Base-by-base conservation (phyloP, 257 asterid genomes). In the Pogostemon cablin region DNA sequence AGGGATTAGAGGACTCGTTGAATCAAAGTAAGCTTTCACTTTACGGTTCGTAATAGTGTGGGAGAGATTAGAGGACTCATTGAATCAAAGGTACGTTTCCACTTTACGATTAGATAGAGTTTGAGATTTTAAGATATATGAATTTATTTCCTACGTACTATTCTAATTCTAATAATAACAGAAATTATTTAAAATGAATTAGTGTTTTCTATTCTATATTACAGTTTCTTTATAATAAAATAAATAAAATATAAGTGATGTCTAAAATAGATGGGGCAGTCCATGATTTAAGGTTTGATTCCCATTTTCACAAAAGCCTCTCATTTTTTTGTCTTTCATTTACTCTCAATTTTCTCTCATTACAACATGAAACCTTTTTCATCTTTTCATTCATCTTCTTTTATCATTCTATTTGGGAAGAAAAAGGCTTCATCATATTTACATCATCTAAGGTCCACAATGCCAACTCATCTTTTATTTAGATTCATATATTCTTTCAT, bases 251-350 rank as follows among this genome's bases (percentile, higher is more conserved):
- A 39, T 2, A 47, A 41, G 17, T 34, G 58, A 47, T 49, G 62
- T 58, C 32, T 49, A 67, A 15, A 65, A 57, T 56, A 73, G 70
- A 49, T 60, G 79, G 42, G 86, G 86, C 56, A 57, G 42, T 52
- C 77, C 84, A 66, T 74, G 62, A 62, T 73, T 82, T 74, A 68
- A 82, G 86, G 78, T 54, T 48, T 65, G 61, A 65, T 41, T 65
- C 15, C 69, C 72, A 76, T 68, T 73, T 60, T 58, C 54, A 60
- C 69, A 65, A 71, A 77, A 64, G 66, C 42, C 52, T 57, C 47
- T 54, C 77, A 38, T 70, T 63, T 69, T 66, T 57, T 37, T 25
- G 32, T 59, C 46, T 44, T 44, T 64, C 65, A 56, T 67, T 48
- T 78, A 62, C 32, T 71, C 5, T 43, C 73, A 43, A 78, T 55